Evolutionary conservation across 2,329 filamentous ascomycete species (phyloP).

Genomic region (Cytospora chrysosperma): DNA sequence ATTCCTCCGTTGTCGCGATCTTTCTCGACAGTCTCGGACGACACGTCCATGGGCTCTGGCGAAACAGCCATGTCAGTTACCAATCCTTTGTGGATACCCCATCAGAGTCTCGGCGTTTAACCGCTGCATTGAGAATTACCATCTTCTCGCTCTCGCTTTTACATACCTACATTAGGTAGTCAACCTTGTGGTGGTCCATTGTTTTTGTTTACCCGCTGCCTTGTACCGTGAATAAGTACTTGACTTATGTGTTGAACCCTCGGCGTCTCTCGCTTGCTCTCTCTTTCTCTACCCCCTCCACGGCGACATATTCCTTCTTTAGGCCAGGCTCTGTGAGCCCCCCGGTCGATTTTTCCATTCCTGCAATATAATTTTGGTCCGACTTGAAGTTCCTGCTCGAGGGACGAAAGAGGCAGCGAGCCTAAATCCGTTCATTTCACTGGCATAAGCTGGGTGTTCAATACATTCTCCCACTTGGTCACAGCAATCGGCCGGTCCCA

Average conservation of each 20-base stretch:
- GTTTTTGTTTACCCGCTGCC: background rate
- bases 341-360: background rate
- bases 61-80: slow-evolving; percentile 16
- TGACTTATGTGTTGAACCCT: background rate
- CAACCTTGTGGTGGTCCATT: background rate
- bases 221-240: background rate
- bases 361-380: background rate
- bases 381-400: background rate
- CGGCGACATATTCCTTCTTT: slow-evolving; percentile 2
- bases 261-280: background rate
- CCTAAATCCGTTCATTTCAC: slow-evolving; percentile 16
- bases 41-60: slow-evolving; percentile 11
- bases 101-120: slow-evolving; percentile 6
- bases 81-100: slow-evolving; percentile 4
- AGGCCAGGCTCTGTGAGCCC: slow-evolving; percentile 20
- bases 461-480: slow-evolving; percentile 3
- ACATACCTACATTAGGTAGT: no score
- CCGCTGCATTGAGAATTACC: background rate
- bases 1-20: slow-evolving; percentile 17
- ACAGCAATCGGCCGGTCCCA: slow-evolving; percentile 10
- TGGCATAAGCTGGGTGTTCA: background rate
- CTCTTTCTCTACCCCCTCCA: background rate
- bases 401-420: background rate
- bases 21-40: slow-evolving; percentile 16
- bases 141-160: slow-evolving; percentile 14